Base-by-base conservation (phyloP, 352 stramenopile species). In the Pythium pyrilobum region DNA sequence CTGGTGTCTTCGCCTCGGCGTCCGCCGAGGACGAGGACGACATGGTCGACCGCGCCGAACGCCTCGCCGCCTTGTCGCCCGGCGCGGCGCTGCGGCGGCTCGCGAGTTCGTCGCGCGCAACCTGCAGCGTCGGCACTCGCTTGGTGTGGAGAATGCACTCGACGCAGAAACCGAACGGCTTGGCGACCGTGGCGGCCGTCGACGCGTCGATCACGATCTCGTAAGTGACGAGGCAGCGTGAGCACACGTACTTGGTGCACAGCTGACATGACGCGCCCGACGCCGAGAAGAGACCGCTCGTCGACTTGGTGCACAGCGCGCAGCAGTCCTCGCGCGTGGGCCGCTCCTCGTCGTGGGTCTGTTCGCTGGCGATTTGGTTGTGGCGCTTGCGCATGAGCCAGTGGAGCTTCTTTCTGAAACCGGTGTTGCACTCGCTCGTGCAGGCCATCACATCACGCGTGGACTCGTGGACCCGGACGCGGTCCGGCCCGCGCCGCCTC, bases 361-460 rank as follows among this genome's bases (percentile, higher is more conserved):
- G 3, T 3, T n/a, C 25, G 25, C 15, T 18, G 5, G 24, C 3
- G n/a, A n/a, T n/a, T n/a, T 24, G 13, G 8, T 23, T 3, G 41
- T 45, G 34, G 12, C 38, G 55, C 12, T 65, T 60, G 21, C 67
- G 57, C 48, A 77, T 40, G 25, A 77, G 66, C 61, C 67, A 78
- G 28, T 69, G 56, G 33, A 85, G 45, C 27, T 81, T 85, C 62
- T 77, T 78, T 45, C 65, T 66, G 24, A 72, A 47, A 2, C 67
- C 67, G 45, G 60, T 38, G 62, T 61, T 27, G 66, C 64, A 18
- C 54, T 51, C 42, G 44, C 54, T n/a, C 42, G 28, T 7, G 23
- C 9, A 24, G 3, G 25, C 32, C 11, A 56, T 12, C 16, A 83
- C 54, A 21, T 57, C 62, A 23, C 49, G 53, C 2, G 66, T 46